Evolutionary conservation across 2,329 filamentous ascomycete genomes (phyloP).

Genomic region (Aspergillus cejpii): DNA sequence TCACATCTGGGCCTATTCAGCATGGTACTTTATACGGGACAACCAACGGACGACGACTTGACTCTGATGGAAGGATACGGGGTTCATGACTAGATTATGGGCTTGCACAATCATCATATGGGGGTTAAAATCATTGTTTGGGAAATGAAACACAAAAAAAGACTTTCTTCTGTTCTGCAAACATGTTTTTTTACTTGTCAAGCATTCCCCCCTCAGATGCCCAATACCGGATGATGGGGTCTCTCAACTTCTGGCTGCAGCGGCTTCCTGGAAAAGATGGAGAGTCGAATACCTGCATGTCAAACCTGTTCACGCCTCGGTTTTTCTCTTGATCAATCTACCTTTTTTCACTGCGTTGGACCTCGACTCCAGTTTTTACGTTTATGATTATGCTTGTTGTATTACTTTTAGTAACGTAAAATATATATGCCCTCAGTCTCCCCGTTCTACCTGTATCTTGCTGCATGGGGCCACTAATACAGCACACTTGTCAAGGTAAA

Average conservation of each 20-base stretch:
- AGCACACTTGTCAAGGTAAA: too few relatives aligned
- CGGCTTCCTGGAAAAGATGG: neutral
- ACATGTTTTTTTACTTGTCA: neutral
- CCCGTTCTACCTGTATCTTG: too few relatives aligned
- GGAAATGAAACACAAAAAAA: neutral
- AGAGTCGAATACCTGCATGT: neutral
- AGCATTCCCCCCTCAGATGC: neutral
- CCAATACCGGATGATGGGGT: neutral
- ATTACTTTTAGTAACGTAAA: neutral
- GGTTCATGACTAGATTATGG: conserved; percentile 3
- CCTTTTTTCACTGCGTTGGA: neutral
- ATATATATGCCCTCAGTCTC: neutral
- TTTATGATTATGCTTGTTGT: neutral
- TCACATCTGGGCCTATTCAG: neutral
- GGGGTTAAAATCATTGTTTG: neutral
- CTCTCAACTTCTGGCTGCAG: neutral
- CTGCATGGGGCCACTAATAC: too few relatives aligned
- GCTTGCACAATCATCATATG: conserved; percentile 1
- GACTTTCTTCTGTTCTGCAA: neutral
- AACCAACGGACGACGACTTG: neutral
- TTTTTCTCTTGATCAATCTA: conserved; percentile 1
- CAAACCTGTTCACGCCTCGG: neutral
- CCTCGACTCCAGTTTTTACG: neutral
- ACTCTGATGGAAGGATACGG: neutral
- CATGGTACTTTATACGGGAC: conserved; percentile 1